These are phyloP conservation scores for Fonsecaea pedrosoi DNA, from an alignment of 2,329 filamentous ascomycete species.

Conservation along the genomic window DNA sequence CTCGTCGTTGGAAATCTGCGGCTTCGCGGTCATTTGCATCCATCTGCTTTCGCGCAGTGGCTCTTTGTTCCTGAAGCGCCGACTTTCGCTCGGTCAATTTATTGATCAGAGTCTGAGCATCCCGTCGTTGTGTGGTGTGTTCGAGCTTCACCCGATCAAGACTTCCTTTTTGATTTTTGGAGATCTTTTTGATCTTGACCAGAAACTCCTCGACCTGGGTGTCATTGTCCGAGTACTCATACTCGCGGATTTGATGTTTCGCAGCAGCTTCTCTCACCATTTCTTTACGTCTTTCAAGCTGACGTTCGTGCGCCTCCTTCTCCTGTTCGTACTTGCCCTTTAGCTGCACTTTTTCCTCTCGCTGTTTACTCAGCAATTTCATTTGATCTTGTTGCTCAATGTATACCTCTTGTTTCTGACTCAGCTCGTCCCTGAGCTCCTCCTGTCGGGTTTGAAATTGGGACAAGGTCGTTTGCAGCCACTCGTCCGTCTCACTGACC, in stretches of 20 bases:
- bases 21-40: constrained; percentile 74
- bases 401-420: constrained; percentile 69
- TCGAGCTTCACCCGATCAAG: constrained; percentile 77
- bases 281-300: constrained; percentile 72
- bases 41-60: constrained; percentile 75
- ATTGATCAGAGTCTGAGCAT: constrained; percentile 74
- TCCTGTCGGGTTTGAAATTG: constrained; percentile 79
- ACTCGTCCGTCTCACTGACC: constrained; percentile 77
- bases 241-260: constrained; percentile 80
- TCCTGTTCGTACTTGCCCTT: constrained; percentile 81
- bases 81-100: constrained; percentile 77
- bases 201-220: constrained; percentile 77
- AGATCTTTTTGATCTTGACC: constrained; percentile 74
- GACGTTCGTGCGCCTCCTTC: constrained; percentile 83
- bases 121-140: constrained; percentile 74
- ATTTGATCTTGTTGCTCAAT: constrained; percentile 64
- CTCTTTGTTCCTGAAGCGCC: constrained; percentile 74
- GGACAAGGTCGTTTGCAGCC: constrained; percentile 72
- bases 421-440: constrained; percentile 68
- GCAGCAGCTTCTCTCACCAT: constrained; percentile 80
- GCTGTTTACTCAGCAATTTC: constrained; percentile 37
- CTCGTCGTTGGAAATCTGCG: constrained; percentile 68
- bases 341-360: constrained; percentile 54
- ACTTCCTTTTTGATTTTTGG: constrained; percentile 78
- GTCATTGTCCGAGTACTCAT: constrained; percentile 78